Conservation (phyloP, 805 yeast species). For the Peterozyma toletana region DNA sequence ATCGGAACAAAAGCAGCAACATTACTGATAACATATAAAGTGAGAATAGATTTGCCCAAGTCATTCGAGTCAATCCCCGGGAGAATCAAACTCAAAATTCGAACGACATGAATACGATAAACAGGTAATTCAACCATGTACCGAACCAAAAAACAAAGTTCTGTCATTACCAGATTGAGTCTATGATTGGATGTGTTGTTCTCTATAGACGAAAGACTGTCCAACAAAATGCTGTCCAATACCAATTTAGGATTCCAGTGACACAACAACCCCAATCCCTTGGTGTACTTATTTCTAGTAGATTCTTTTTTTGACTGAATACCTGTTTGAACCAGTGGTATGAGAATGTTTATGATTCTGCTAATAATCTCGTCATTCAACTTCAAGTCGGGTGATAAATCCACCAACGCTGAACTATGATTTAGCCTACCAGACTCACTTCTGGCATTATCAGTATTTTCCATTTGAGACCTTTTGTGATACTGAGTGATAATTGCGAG, state of each 20-base stretch:
- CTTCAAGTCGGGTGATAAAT: constrained; percentile 24
- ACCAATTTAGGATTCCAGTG: constrained; percentile 50
- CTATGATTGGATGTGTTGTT: constrained; percentile 73
- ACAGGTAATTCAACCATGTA: constrained; percentile 56
- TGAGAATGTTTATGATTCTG: constrained; percentile 42
- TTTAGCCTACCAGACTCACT: constrained; percentile 20
- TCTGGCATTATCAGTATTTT: constrained; percentile 26
- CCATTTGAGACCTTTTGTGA: constrained; percentile 50
- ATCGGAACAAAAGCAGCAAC: constrained; percentile 71
- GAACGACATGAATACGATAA: constrained; percentile 72
- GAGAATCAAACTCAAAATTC: constrained; percentile 59
- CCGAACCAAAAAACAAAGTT: constrained; percentile 58
- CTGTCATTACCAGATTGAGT: constrained; percentile 62
- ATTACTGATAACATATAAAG: constrained; percentile 63
- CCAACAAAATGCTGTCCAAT: constrained; percentile 49
- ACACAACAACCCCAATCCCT: constrained; percentile 56
- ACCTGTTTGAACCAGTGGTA: constrained; percentile 57
- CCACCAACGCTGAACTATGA: constrained; percentile 10
- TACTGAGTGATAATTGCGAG: constrained; percentile 51
- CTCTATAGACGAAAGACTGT: constrained; percentile 68
- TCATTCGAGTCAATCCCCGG: constrained; percentile 91
- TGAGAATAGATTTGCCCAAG: constrained; percentile 58
- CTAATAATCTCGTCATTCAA: constrained; percentile 27
- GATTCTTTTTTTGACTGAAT: constrained; percentile 67
- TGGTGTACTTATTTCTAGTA: constrained; percentile 50